phyloP scores from a whole-genome alignment of 2,329 filamentous ascomycete genomes.

The Colletotrichum agaves region DNA sequence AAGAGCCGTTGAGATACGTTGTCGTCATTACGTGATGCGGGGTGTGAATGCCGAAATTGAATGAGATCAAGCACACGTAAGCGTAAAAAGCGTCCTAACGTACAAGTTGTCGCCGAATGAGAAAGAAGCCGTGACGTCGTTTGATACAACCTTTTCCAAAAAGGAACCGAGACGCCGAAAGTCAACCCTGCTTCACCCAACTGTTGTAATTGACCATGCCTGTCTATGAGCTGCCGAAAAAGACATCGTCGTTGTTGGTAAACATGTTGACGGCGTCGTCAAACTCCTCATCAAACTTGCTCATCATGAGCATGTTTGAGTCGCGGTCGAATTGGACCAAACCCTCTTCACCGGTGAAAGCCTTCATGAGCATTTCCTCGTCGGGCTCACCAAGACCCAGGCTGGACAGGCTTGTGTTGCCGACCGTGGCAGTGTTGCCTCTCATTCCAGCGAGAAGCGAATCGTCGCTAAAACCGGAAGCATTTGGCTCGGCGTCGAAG shows the following conservation, averaged over 20 bases:
- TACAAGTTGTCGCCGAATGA: conserved; percentile 17
- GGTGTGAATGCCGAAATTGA: conserved; percentile 9
- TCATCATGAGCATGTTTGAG: conserved; percentile 60
- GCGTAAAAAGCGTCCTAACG: conserved; percentile 30
- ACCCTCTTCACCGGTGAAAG: conserved; percentile 55
- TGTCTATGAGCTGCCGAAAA: conserved; percentile 55
- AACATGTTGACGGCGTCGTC: conserved; percentile 63
- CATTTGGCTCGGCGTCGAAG: conserved; percentile 58
- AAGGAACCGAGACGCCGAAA: conserved; percentile 6
- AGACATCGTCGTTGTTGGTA: conserved; percentile 61
- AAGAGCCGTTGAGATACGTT: conserved; percentile 18
- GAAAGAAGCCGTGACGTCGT: conserved; percentile 27
- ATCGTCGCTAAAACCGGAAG: conserved; percentile 45
- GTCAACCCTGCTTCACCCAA: background rate
- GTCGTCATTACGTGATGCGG: conserved; percentile 33
- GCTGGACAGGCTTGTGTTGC: conserved; percentile 32
- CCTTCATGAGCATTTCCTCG: conserved; percentile 58
- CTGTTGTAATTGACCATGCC: background rate
- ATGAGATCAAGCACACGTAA: conserved; percentile 12
- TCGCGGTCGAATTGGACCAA: conserved; percentile 58
- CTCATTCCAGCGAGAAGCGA: conserved; percentile 43
- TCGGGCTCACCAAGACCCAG: conserved; percentile 51
- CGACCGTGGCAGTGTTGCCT: conserved; percentile 15
- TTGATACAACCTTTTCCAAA: background rate
- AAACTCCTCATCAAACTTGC: conserved; percentile 66